A percentile compares a stretch with the other conserved stretches of the same genome.
Conservation (phyloP, 208 protist genomes). For the Porcisia hertigi region DNA sequence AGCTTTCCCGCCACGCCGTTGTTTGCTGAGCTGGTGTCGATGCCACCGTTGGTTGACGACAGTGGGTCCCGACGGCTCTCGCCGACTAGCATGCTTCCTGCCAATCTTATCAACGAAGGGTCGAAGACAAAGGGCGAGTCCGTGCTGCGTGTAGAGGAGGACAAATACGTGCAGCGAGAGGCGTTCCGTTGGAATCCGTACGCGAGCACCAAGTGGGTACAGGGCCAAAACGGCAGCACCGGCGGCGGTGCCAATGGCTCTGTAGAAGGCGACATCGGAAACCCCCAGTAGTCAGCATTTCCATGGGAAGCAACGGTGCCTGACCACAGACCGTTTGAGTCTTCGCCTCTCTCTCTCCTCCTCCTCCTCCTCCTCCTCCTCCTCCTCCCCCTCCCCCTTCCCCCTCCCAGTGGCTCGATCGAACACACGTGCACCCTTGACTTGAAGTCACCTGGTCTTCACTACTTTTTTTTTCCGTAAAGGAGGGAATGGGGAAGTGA, state of each 20-base stretch:
- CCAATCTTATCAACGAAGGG: constrained; percentile 41
- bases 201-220: constrained; percentile 28
- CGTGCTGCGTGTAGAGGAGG: constrained; percentile 30
- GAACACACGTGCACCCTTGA: too few relatives aligned
- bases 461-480: too few relatives aligned
- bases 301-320: neutral
- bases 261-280: neutral
- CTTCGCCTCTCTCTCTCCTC: constrained; percentile 24
- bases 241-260: neutral
- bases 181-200: constrained; percentile 52
- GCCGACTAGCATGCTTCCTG: constrained; percentile 36
- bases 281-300: too few relatives aligned
- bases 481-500: too few relatives aligned
- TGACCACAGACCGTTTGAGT: neutral
- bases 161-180: constrained; percentile 31
- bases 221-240: neutral
- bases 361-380: neutral
- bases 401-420: neutral
- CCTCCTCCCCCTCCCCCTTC: neutral
- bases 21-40: neutral
- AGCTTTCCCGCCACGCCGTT: neutral
- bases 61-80: constrained; percentile 15
- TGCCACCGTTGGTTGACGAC: neutral
- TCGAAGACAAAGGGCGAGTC: constrained; percentile 40
- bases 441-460: too few relatives aligned